Evolutionary conservation across 345 rosid genomes (phyloP).

Genomic region (Atalantia buxifolia): DNA sequence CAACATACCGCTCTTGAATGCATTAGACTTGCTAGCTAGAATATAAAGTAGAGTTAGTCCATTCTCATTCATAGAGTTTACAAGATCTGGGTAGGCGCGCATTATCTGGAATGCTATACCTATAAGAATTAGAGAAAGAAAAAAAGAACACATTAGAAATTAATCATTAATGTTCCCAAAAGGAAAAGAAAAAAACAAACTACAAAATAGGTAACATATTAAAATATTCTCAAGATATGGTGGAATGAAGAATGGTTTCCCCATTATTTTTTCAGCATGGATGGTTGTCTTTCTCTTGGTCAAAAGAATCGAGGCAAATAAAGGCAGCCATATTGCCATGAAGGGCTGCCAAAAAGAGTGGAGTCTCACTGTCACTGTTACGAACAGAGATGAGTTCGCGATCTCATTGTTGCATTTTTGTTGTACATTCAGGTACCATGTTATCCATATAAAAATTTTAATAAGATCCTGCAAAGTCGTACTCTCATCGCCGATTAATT

Average conservation of each 20-base stretch:
- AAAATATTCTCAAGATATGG: slow-evolving; percentile 19
- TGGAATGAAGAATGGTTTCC: slow-evolving; percentile 30
- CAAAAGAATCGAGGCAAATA: slow-evolving; percentile 20
- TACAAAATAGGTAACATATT: background rate
- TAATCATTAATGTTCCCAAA: too few relatives aligned
- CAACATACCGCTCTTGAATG: background rate
- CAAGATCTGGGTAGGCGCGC: background rate
- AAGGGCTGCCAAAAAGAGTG: slow-evolving; percentile 31
- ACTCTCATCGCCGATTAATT: too few relatives aligned
- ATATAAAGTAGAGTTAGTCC: background rate
- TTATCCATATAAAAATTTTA: too few relatives aligned
- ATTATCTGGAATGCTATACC: background rate
- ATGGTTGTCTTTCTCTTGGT: background rate
- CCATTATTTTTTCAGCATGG: background rate
- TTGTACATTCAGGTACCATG: too few relatives aligned
- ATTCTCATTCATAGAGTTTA: background rate
- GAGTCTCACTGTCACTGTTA: slow-evolving; percentile 38
- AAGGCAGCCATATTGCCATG: slow-evolving; percentile 35
- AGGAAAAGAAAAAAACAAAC: too few relatives aligned
- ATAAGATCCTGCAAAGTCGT: too few relatives aligned
- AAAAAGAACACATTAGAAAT: too few relatives aligned
- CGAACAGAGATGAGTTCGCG: slow-evolving; percentile 11
- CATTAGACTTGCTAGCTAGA: background rate
- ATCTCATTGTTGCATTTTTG: slow-evolving; percentile 14
- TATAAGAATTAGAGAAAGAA: too few relatives aligned